These are phyloP conservation scores for Sarocladium oryzae DNA, from an alignment of 2,329 filamentous ascomycete species.

Conservation along the genomic window DNA sequence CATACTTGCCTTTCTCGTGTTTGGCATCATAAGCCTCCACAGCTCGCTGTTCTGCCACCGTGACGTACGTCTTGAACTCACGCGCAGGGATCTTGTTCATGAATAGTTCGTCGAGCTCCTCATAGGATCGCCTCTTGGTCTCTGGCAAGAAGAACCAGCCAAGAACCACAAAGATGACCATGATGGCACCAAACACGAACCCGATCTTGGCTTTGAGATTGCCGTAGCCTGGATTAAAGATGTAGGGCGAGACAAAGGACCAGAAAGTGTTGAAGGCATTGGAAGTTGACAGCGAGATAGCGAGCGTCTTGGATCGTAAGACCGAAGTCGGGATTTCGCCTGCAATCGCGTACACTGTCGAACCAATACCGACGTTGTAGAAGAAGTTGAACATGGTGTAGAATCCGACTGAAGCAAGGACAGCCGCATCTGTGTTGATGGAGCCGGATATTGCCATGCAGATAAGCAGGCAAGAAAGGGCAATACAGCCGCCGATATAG, in stretches of 20 bases:
- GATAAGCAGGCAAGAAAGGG: conserved; percentile 16
- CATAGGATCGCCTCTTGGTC: conserved; percentile 17
- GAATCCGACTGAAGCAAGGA: conserved; percentile 17
- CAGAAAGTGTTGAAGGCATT: conserved; percentile 13
- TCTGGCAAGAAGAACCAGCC: conserved; percentile 11
- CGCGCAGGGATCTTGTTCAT: conserved; percentile 18
- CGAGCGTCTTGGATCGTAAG: conserved; percentile 17
- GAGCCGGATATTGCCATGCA: conserved; percentile 24
- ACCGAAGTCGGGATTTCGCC: conserved; percentile 17
- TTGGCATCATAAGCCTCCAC: conserved; percentile 19
- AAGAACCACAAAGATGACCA: conserved; percentile 11
- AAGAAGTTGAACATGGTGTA: conserved; percentile 16
- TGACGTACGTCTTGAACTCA: conserved; percentile 18
- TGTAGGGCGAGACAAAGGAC: conserved; percentile 13
- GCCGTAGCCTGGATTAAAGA: conserved; percentile 14
- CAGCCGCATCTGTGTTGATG: conserved; percentile 16
- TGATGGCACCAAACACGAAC: conserved; percentile 14
- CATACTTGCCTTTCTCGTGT: too few relatives aligned
- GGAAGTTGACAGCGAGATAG: conserved; percentile 13
- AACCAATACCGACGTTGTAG: conserved; percentile 15
- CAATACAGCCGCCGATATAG: conserved; percentile 20
- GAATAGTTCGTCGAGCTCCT: conserved; percentile 23
- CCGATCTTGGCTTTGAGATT: conserved; percentile 14
- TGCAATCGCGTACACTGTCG: conserved; percentile 19
- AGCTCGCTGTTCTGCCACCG: conserved; percentile 18